phyloP scores from a whole-genome alignment of 1,139 yeast species.

The Candida neerlandica region DNA sequence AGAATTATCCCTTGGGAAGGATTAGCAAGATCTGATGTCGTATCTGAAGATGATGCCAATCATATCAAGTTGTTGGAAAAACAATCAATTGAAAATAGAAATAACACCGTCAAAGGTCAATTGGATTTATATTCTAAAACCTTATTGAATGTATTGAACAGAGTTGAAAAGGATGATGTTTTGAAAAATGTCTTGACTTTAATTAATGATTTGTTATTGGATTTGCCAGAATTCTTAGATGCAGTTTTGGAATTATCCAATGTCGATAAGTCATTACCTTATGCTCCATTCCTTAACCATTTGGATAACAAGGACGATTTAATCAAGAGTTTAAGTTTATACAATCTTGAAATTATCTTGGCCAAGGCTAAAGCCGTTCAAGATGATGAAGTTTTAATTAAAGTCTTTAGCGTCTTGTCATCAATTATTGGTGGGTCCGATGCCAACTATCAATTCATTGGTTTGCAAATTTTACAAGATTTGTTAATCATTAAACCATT shows the following conservation, averaged over 20 bases:
- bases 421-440: constrained; percentile 51
- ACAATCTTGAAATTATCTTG: constrained; percentile 46
- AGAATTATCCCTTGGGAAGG: constrained; percentile 95
- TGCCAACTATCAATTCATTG: constrained; percentile 59
- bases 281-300: constrained; percentile 55
- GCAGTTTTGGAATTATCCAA: constrained; percentile 48
- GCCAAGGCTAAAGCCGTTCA: constrained; percentile 25
- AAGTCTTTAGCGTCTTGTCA: constrained; percentile 47
- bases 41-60: constrained; percentile 67
- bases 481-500: constrained; percentile 60
- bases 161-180: constrained; percentile 65
- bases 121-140: constrained; percentile 59
- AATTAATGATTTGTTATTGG: constrained; percentile 60
- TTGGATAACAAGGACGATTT: constrained; percentile 50
- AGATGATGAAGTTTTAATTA: constrained; percentile 37
- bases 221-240: constrained; percentile 48
- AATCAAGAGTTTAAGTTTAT: constrained; percentile 48
- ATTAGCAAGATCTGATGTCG: constrained; percentile 71
- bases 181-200: constrained; percentile 73
- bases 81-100: constrained; percentile 41
- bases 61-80: constrained; percentile 68
- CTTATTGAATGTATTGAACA: constrained; percentile 56
- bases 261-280: constrained; percentile 56
- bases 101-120: constrained; percentile 44
- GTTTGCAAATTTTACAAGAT: constrained; percentile 67